A percentile compares a stretch with the other conserved stretches of the same genome.
Evolutionary conservation across 306 rosid species (phyloP).

Genomic region (Vachellia collinsii): DNA sequence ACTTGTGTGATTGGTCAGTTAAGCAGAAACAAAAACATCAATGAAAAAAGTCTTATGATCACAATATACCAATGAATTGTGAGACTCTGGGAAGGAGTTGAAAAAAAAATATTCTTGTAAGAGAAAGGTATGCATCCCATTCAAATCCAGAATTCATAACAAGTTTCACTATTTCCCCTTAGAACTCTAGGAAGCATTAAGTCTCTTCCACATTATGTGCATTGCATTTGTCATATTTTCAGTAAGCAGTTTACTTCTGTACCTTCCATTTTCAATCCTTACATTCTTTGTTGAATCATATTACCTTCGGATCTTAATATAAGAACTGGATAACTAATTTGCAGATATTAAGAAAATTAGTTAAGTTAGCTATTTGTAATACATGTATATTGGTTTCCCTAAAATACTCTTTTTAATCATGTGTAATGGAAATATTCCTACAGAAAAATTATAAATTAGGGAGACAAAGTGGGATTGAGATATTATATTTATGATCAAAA

Average conservation of each 20-base stretch:
- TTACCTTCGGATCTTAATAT: no score
- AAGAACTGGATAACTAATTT: no score
- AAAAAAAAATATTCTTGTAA: not conserved
- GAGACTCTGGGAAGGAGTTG: not conserved
- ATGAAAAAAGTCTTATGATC: not conserved
- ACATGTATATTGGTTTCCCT: no score
- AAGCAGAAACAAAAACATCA: not conserved
- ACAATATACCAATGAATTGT: conserved; percentile 12
- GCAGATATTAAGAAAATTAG: no score
- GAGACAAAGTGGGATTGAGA: no score
- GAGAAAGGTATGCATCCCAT: no score
- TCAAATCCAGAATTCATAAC: not conserved
- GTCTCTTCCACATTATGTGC: not conserved
- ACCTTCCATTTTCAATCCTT: not conserved
- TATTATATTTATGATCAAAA: no score
- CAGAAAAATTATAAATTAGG: no score
- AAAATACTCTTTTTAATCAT: no score
- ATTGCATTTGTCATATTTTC: conserved; percentile 16
- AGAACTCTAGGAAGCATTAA: not conserved
- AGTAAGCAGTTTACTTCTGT: not conserved
- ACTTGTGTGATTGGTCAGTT: conserved; percentile 7
- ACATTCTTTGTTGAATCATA: not conserved
- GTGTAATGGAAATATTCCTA: no score
- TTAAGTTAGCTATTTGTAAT: no score
- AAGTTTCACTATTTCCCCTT: not conserved